Base-by-base conservation (phyloP, 2,329 filamentous ascomycete genomes). In the Nothomitra cinnamomea region DNA sequence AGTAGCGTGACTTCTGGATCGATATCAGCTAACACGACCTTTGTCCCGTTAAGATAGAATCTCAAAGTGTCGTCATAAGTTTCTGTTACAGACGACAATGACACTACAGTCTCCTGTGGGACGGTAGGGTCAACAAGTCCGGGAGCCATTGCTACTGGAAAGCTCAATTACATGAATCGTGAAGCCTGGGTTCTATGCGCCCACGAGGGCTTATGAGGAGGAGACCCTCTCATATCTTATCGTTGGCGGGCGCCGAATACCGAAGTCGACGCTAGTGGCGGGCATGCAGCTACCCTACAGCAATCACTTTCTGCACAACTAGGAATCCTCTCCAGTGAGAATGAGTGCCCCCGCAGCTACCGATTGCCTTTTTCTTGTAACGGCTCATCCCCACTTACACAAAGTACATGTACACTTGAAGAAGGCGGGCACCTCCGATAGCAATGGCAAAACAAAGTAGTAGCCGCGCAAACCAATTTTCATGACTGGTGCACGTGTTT, bases 31-130 rank as follows among this genome's bases (percentile, higher is more conserved):
- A 98, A 72, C 1, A 83, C 78, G 15, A 96, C 85, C 59, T 82
- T 86, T 1, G 90, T 95, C 57, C 92, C 92, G 65, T 98, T 98
- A 52, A 98, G 79, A 65, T 88, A 96, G 72, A 96, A 96, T 17
- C 83, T 78, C 56, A 96, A 73, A 1, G 86, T 90, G 66, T 95
- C 87, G 62, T 95, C 84, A 67, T 87, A 96, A 48, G 75, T 68
- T 53, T 82, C 80, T 1, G 86, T 92, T 51, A 95, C 52, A 10
- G 19, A 12, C 35, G 52, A 43, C 28, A 48, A n/a, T 2, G 51
- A 21, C n/a, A 19, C 19, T 19, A 12, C 15, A 25, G 35, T 50
- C 38, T n/a, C 41, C 15, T 28, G 25, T 12, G 35, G 35, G 25
- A 49, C 41, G 13, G 52, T 38, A 24, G 52, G 52, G 10, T 53